Evolutionary conservation across 345 rosid species (phyloP).

Genomic region (Brassica carinata): DNA sequence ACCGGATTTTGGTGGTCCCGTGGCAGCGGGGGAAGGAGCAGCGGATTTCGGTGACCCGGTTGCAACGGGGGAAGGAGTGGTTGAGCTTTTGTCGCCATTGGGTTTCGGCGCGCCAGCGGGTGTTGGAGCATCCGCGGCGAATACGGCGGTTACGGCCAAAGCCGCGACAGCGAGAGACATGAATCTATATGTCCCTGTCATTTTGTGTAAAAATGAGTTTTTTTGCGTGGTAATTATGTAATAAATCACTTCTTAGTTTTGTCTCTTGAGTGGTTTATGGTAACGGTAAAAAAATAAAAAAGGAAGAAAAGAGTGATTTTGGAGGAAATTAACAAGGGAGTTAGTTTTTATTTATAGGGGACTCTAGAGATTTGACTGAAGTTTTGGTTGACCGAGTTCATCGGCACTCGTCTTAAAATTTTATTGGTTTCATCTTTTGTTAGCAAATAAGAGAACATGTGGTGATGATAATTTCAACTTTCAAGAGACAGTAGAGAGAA

Average conservation of each 20-base stretch:
- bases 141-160: conserved; percentile 26
- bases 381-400: conserved; percentile 34
- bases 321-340: conserved; percentile 7
- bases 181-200: conserved; percentile 13
- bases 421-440: conserved; percentile 33
- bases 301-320: conserved; percentile 14
- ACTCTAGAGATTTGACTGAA: conserved; percentile 6
- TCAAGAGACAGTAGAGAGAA: background rate
- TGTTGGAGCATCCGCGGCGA: conserved; percentile 34
- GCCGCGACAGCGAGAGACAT: conserved; percentile 17
- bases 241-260: background rate
- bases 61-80: conserved; percentile 30
- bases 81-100: background rate
- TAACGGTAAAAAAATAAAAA: background rate
- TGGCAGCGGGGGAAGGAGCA: background rate
- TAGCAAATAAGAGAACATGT: conserved; percentile 39
- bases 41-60: conserved; percentile 31
- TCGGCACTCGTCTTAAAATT: conserved; percentile 31
- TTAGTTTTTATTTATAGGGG: conserved; percentile 15
- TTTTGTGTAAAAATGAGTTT: background rate
- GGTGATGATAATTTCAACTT: conserved; percentile 26
- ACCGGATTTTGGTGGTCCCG: background rate
- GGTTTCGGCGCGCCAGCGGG: conserved; percentile 17
- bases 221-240: background rate
- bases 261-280: background rate